A percentile compares a stretch with the other conserved stretches of the same genome.
Conservation (phyloP, 495 filamentous ascomycete genomes). For the Arthonia radiata region DNA sequence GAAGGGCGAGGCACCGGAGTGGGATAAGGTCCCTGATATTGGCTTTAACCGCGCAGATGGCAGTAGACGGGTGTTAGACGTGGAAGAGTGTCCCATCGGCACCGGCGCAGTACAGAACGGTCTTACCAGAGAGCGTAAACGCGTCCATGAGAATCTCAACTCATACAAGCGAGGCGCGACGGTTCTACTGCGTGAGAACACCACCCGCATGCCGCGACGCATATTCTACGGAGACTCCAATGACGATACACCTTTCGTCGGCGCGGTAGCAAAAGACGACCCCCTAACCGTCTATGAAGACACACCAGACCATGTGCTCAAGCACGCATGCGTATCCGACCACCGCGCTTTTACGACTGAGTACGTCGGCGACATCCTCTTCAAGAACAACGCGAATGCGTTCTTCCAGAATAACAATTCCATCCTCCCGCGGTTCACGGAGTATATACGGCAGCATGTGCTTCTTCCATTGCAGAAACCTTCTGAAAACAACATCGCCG, state of each 20-base stretch:
- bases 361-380: constrained; percentile 63
- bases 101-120: constrained; percentile 62
- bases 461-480: constrained; percentile 28
- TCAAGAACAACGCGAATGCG: constrained; percentile 68
- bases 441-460: constrained; percentile 68
- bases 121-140: constrained; percentile 43
- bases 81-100: constrained; percentile 91
- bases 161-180: constrained; percentile 67
- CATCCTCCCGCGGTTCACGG: constrained; percentile 73
- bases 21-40: constrained; percentile 39
- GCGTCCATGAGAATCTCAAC: constrained; percentile 39
- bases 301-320: constrained; percentile 28
- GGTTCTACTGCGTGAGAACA: constrained; percentile 67
- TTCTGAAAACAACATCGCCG: constrained; percentile 1
- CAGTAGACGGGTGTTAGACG: constrained; percentile 48
- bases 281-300: constrained; percentile 2
- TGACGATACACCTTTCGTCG: constrained; percentile 9
- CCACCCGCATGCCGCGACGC: constrained; percentile 40
- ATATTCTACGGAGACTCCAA: too few species aligned
- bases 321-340: constrained; percentile 71
- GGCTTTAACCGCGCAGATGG: constrained; percentile 83
- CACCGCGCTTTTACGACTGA: constrained; percentile 57
- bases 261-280: constrained; percentile 4
- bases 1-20: constrained; percentile 19
- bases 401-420: constrained; percentile 99